A percentile compares a stretch with the other conserved stretches of the same genome.
Conservation (phyloP, 257 asterid genomes). For the Nicotiana obtusifolia region DNA sequence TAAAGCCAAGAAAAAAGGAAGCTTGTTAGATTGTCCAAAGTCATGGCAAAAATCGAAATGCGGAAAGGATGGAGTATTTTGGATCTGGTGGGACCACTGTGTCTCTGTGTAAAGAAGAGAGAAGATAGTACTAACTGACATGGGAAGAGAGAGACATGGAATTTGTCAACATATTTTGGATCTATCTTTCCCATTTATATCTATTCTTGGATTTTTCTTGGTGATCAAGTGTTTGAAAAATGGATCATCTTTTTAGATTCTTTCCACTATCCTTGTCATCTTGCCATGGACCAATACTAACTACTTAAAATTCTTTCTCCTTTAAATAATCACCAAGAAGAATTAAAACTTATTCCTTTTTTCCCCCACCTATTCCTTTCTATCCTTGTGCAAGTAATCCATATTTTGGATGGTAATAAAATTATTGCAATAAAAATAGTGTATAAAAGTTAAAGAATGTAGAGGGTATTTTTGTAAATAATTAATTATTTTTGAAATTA, state of each 20-base stretch:
- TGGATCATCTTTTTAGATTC: slow-evolving; percentile 7
- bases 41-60: slow-evolving; percentile 35
- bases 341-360: not conserved
- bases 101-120: slow-evolving; percentile 33
- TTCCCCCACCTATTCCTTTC: not conserved
- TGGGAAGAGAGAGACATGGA: slow-evolving; percentile 52
- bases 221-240: not conserved
- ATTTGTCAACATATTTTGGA: slow-evolving; percentile 54
- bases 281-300: not conserved
- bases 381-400: too few relatives aligned
- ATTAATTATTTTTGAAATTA: too few relatives aligned
- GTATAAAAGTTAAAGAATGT: too few relatives aligned
- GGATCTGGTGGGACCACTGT: slow-evolving; percentile 66
- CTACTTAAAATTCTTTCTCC: not conserved
- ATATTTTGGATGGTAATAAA: too few relatives aligned
- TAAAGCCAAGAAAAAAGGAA: slow-evolving; percentile 35
- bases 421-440: too few relatives aligned
- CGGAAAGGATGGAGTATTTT: slow-evolving; percentile 43
- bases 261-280: not conserved
- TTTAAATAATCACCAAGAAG: not conserved
- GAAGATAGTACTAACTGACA: slow-evolving; percentile 32
- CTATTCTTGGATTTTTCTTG: slow-evolving; percentile 15
- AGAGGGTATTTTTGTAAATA: too few relatives aligned
- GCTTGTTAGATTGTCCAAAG: slow-evolving; percentile 27
- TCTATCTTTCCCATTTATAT: slow-evolving; percentile 15